Evolutionary conservation across 345 rosid genomes (phyloP).

Genomic region (Populus nigra): DNA sequence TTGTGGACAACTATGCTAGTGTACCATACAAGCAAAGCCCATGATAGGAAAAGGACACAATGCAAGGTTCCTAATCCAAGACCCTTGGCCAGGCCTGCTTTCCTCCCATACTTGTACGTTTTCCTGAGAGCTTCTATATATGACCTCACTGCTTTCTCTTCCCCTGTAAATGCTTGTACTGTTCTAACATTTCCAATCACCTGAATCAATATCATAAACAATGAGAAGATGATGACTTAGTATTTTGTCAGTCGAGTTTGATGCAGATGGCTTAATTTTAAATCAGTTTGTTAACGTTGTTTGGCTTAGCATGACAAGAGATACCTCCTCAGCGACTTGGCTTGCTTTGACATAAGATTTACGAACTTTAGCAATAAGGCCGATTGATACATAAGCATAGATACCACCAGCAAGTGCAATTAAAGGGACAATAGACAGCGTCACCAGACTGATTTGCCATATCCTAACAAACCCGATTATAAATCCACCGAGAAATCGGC

Average conservation of each 20-base stretch:
- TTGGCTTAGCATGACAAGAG: background rate
- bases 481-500: conserved; percentile 85
- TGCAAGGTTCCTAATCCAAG: conserved; percentile 87
- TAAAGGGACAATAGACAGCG: conserved; percentile 85
- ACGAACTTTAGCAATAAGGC: conserved; percentile 73
- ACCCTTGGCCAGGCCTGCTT: conserved; percentile 89
- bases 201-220: conserved; percentile 27
- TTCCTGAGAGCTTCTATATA: conserved; percentile 67
- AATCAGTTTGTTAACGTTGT: background rate
- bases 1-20: conserved; percentile 85
- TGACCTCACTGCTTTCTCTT: conserved; percentile 74
- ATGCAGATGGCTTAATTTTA: background rate
- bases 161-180: conserved; percentile 93
- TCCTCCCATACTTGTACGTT: conserved; percentile 71
- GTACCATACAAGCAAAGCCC: conserved; percentile 96
- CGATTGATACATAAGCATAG: conserved; percentile 78
- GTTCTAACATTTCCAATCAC: conserved; percentile 96
- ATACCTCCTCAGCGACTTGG: conserved; percentile 94
- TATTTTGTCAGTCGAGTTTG: background rate
- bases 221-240: background rate
- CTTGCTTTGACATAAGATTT: conserved; percentile 92
- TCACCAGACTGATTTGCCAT: conserved; percentile 96
- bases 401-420: conserved; percentile 92
- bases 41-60: conserved; percentile 77
- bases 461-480: conserved; percentile 78